These are phyloP conservation scores for Xerocomus brunneocitrinus DNA, from an alignment of 768 basidiomycete species.

Conservation along the genomic window DNA sequence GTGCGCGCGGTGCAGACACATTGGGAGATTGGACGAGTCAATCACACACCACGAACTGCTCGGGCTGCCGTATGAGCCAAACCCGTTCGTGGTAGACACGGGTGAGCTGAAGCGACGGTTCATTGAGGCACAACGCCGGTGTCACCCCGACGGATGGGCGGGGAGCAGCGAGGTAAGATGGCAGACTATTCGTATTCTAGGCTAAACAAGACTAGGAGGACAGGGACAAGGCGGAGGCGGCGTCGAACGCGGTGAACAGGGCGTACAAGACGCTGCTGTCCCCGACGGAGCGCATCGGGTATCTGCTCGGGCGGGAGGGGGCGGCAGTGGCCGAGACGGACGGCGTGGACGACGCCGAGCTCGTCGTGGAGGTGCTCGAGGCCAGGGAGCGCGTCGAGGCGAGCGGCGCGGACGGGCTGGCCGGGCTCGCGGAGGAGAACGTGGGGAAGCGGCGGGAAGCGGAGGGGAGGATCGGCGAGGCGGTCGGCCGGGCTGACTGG, in stretches of 20 bases:
- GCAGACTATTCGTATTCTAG: neutral
- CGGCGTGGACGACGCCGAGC: slow-evolving; percentile 60
- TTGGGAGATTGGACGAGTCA: slow-evolving; percentile 52
- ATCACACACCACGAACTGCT: slow-evolving; percentile 67
- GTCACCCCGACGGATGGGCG: slow-evolving; percentile 87
- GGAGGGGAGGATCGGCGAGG: slow-evolving; percentile 40
- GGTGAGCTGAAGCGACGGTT: slow-evolving; percentile 59
- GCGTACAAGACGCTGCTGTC: slow-evolving; percentile 74
- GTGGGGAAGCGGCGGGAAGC: slow-evolving; percentile 52
- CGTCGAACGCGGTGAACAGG: slow-evolving; percentile 76
- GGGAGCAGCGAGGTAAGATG: slow-evolving; percentile 52
- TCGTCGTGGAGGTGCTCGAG: slow-evolving; percentile 78
- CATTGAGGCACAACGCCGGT: slow-evolving; percentile 63
- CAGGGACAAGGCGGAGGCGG: slow-evolving; percentile 18
- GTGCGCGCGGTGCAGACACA: slow-evolving; percentile 67
- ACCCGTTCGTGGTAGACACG: slow-evolving; percentile 68
- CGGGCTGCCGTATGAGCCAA: slow-evolving; percentile 53
- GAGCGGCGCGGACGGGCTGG: slow-evolving; percentile 46
- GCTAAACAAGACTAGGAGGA: slow-evolving; percentile 21
- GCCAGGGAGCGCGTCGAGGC: slow-evolving; percentile 70
- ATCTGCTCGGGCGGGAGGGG: slow-evolving; percentile 67
- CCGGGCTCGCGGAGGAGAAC: slow-evolving; percentile 50
- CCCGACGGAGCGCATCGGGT: slow-evolving; percentile 74
- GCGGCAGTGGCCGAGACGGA: slow-evolving; percentile 62
- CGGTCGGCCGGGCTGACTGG: slow-evolving; percentile 56